phyloP scores from a whole-genome alignment of 345 rosid species.

The Diplotaxis tenuifolia region DNA sequence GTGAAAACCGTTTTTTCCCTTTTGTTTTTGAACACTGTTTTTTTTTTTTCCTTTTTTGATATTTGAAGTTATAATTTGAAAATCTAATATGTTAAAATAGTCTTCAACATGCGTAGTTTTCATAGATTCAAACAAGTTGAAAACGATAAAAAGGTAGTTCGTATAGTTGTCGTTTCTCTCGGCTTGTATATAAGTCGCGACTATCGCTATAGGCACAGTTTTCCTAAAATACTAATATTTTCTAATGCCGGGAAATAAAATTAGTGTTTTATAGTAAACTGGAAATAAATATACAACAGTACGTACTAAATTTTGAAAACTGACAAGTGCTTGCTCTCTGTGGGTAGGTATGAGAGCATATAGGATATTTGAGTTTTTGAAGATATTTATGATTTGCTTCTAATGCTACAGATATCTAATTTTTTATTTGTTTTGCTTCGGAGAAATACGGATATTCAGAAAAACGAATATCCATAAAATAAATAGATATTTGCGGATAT shows the following conservation, averaged over 20 bases:
- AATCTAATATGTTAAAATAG: background rate
- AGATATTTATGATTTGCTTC: too few species aligned
- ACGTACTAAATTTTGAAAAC: conserved; percentile 15
- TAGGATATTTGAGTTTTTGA: too few species aligned
- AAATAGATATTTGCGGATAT: too few species aligned
- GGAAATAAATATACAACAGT: background rate
- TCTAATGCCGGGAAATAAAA: background rate
- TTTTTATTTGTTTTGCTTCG: too few species aligned
- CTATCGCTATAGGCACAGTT: background rate
- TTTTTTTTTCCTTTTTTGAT: background rate
- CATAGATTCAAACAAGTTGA: conserved; percentile 18
- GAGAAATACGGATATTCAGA: too few species aligned
- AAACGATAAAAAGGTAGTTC: background rate
- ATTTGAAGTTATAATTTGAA: background rate
- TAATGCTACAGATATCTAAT: too few species aligned
- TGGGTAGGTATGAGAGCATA: too few species aligned
- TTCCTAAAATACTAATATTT: background rate
- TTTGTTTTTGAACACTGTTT: too few species aligned
- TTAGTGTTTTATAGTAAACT: background rate
- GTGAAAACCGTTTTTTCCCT: background rate
- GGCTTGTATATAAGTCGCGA: conserved; percentile 5
- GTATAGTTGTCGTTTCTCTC: conserved; percentile 19
- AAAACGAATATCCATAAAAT: too few species aligned
- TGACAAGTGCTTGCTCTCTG: conserved; percentile 5
- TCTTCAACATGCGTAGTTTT: background rate